Evolutionary conservation across 164 flowering plant species (phyloP).

Genomic region (Chimonanthus salicifolius): DNA sequence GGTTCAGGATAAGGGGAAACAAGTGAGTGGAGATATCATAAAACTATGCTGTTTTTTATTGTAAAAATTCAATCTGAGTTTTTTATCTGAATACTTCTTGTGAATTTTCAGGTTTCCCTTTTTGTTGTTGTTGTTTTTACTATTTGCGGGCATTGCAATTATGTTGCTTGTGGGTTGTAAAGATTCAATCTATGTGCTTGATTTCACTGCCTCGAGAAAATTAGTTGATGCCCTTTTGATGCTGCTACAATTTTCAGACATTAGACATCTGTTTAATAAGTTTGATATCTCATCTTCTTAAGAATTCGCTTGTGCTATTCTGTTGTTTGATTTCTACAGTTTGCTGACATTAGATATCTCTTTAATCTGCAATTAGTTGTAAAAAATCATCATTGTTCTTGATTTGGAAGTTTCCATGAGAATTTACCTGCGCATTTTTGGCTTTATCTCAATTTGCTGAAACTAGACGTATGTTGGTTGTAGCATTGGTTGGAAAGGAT

Average conservation of each 20-base stretch:
- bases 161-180: neutral
- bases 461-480: too few species aligned
- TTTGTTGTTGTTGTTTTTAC: too few species aligned
- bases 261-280: neutral
- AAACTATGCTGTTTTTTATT: neutral
- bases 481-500: too few species aligned
- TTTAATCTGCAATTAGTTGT: neutral
- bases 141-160: too few species aligned
- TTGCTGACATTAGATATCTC: neutral
- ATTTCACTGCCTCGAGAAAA: neutral
- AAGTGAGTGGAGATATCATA: constrained; percentile 43
- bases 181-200: neutral
- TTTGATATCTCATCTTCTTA: neutral
- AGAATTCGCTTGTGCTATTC: neutral
- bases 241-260: neutral
- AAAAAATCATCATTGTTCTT: neutral
- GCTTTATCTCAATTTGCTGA: neutral
- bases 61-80: neutral
- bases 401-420: neutral
- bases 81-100: too few species aligned
- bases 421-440: neutral
- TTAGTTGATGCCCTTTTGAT: neutral
- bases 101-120: too few species aligned
- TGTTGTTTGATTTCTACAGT: neutral
- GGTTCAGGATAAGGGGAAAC: constrained; percentile 94